Conservation (phyloP, 306 rosid species). For the Lagenaria siceraria region DNA sequence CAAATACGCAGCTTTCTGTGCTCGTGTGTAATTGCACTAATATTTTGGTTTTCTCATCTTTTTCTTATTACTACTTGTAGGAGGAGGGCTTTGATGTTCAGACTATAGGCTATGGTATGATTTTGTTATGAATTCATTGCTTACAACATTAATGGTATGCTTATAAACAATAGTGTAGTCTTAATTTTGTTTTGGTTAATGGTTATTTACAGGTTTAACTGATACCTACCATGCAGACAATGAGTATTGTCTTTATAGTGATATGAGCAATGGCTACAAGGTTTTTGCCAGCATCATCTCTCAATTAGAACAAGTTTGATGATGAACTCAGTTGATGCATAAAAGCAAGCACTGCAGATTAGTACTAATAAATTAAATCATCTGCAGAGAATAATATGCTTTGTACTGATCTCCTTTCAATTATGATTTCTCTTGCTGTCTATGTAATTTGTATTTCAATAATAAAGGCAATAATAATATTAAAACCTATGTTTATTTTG, state of each 20-base stretch:
- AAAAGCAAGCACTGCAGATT: too few relatives aligned
- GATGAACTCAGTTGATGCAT: too few relatives aligned
- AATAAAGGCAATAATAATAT: too few relatives aligned
- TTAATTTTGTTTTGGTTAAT: too few relatives aligned
- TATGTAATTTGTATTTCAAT: too few relatives aligned
- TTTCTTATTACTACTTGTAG: conserved; percentile 22
- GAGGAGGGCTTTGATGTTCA: conserved; percentile 93
- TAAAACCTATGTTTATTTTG: too few relatives aligned
- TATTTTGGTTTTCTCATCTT: neutral
- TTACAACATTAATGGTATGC: neutral
- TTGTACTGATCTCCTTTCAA: too few relatives aligned
- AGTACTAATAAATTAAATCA: too few relatives aligned
- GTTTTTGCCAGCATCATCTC: conserved; percentile 58
- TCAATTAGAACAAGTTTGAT: conserved; percentile 45
- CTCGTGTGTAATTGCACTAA: neutral
- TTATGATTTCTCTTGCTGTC: too few relatives aligned
- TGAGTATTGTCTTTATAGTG: conserved; percentile 74
- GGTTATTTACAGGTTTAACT: conserved; percentile 49
- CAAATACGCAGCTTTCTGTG: neutral
- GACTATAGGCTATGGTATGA: conserved; percentile 73
- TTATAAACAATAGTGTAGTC: neutral
- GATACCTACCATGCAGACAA: conserved; percentile 83
- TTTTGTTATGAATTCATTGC: neutral
- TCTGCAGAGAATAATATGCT: too few relatives aligned
- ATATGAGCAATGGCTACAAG: conserved; percentile 72